Percentiles rank a stretch among this genome's conserved stretches.
Evolutionary conservation across 2,329 filamentous ascomycete genomes (phyloP).

Genomic region (Tolypocladium endophyticum): DNA sequence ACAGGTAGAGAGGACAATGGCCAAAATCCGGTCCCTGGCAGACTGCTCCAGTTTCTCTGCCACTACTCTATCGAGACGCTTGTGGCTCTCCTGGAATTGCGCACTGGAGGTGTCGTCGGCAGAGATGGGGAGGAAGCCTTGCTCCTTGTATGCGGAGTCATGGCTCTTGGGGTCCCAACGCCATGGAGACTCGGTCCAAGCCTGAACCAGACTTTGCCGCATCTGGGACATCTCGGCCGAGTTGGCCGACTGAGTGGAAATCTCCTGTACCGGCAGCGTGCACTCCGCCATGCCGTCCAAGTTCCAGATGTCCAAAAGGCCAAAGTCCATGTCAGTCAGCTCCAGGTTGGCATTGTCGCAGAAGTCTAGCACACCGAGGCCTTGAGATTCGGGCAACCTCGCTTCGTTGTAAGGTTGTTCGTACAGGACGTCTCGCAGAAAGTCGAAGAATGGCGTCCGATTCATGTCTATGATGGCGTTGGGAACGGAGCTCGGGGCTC

Average conservation of each 20-base stretch:
- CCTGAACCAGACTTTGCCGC: constrained; percentile 34
- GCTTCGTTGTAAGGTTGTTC: constrained; percentile 28
- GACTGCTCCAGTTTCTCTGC: constrained; percentile 33
- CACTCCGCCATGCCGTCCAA: constrained; percentile 22
- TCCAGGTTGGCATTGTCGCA: constrained; percentile 38
- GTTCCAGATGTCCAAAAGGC: constrained; percentile 38
- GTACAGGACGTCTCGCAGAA: constrained; percentile 39
- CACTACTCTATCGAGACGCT: constrained; percentile 27
- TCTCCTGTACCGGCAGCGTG: constrained; percentile 11
- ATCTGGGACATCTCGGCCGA: constrained; percentile 33
- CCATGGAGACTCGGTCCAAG: constrained; percentile 41
- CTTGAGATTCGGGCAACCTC: constrained; percentile 27
- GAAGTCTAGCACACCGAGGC: constrained; percentile 36
- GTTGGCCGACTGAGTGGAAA: constrained; percentile 19
- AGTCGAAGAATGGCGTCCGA: constrained; percentile 36
- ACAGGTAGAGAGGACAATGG: constrained; percentile 51
- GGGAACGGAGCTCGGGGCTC: neutral
- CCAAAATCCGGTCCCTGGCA: constrained; percentile 51
- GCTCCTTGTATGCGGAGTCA: constrained; percentile 33
- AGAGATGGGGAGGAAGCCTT: constrained; percentile 33
- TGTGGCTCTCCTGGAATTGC: constrained; percentile 26
- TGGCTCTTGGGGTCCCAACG: constrained; percentile 35
- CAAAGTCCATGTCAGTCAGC: constrained; percentile 41
- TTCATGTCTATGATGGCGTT: constrained; percentile 15
- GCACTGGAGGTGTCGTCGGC: constrained; percentile 24